A percentile compares a stretch with the other conserved stretches of the same genome.
These are phyloP conservation scores for Acacia concinna DNA, from an alignment of 331 rosid species.

Conservation along the genomic window DNA sequence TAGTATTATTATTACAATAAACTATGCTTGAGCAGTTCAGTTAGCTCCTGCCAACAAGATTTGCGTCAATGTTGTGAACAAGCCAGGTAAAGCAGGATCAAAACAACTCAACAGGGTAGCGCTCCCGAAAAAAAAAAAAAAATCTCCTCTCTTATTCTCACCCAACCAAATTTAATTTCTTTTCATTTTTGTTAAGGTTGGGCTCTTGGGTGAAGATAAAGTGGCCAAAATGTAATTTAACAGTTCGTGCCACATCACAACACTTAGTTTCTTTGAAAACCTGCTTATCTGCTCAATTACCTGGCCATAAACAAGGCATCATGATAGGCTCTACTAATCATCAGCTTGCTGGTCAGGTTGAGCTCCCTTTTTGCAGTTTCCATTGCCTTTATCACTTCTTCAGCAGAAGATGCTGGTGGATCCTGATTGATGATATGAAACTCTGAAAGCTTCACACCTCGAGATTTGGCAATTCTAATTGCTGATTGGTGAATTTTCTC, in stretches of 20 bases:
- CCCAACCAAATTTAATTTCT: not conserved
- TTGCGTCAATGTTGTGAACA: slow-evolving; percentile 12
- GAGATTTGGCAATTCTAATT: slow-evolving; percentile 54
- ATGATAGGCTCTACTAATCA: slow-evolving; percentile 96
- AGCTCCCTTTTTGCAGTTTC: slow-evolving; percentile 71
- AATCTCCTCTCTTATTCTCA: slow-evolving; percentile 6
- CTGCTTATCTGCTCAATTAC: slow-evolving; percentile 41
- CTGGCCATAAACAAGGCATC: slow-evolving; percentile 95
- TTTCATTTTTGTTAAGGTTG: not conserved
- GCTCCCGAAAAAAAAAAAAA: not conserved
- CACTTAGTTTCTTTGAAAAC: slow-evolving; percentile 3
- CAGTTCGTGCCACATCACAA: not conserved
- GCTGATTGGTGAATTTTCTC: slow-evolving; percentile 79
- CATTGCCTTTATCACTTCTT: slow-evolving; percentile 66
- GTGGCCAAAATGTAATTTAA: not conserved
- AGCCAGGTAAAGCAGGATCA: not conserved
- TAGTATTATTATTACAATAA: not conserved
- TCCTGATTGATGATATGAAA: slow-evolving; percentile 83
- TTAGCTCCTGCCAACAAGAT: slow-evolving; percentile 12
- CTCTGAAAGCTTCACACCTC: slow-evolving; percentile 72
- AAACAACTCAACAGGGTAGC: not conserved
- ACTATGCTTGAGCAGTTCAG: not conserved
- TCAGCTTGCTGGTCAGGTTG: slow-evolving; percentile 75
- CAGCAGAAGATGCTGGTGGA: slow-evolving; percentile 85
- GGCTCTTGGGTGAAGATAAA: slow-evolving; percentile 6